These are phyloP conservation scores for Mycena filopes DNA, from an alignment of 768 basidiomycete genomes.

Conservation along the genomic window DNA sequence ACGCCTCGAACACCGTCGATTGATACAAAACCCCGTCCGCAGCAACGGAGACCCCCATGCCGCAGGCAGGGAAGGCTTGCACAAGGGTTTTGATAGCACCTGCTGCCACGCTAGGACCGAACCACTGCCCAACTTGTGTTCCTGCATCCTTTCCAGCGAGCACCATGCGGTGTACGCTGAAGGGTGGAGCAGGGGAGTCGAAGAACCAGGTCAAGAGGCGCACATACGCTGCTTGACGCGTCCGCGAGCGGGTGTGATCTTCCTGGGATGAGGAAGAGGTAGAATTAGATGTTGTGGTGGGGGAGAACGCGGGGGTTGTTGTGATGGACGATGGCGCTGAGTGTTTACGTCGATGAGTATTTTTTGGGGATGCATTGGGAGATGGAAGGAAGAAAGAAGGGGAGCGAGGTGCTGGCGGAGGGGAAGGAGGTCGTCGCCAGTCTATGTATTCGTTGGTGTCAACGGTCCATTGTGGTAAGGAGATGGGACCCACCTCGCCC, in stretches of 20 bases:
- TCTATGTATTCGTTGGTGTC: conserved; percentile 56
- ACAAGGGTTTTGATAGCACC: conserved; percentile 92
- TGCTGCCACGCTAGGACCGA: conserved; percentile 97
- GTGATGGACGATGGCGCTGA: conserved; percentile 57
- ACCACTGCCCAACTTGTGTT: conserved; percentile 97
- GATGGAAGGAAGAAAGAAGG: conserved; percentile 31
- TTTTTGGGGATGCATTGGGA: conserved; percentile 31
- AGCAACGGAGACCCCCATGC: conserved; percentile 84
- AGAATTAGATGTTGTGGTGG: conserved; percentile 25
- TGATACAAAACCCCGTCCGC: conserved; percentile 86
- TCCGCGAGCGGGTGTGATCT: conserved; percentile 31
- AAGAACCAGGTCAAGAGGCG: conserved; percentile 95
- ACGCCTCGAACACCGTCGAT: conserved; percentile 87
- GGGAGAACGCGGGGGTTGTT: conserved; percentile 58
- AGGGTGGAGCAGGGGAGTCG: conserved; percentile 89
- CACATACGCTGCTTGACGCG: conserved; percentile 84
- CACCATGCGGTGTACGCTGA: conserved; percentile 97
- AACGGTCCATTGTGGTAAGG: neutral
- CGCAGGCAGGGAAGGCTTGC: conserved; percentile 80
- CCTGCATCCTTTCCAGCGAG: conserved; percentile 94
- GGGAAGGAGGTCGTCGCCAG: conserved; percentile 78
- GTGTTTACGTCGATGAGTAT: conserved; percentile 30
- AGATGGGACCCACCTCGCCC: conserved; percentile 67
- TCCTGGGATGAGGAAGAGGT: conserved; percentile 17
- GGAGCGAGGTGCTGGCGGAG: conserved; percentile 21